Conservation (phyloP, 306 rosid genomes). For the Lablab purpureus region DNA sequence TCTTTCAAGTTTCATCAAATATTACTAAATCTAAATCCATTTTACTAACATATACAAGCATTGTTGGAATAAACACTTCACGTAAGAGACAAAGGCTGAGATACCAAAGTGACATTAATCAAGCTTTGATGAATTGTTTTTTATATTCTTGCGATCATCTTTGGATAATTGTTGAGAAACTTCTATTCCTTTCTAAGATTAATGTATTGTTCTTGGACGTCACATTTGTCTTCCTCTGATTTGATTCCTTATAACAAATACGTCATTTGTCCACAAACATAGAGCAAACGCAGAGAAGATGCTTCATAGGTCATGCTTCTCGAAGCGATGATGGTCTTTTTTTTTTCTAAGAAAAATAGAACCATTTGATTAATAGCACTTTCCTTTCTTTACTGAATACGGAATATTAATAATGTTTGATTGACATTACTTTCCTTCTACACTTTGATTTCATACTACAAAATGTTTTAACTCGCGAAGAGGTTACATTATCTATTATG, state of each 20-base stretch:
- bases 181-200: slow-evolving; percentile 43
- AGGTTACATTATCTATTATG: neutral
- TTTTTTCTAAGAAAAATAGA: neutral
- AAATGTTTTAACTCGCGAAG: neutral
- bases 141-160: slow-evolving; percentile 9
- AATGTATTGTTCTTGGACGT: slow-evolving; percentile 31
- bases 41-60: neutral
- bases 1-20: neutral
- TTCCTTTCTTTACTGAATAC: neutral
- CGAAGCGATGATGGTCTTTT: neutral
- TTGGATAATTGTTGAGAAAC: slow-evolving; percentile 37
- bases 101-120: slow-evolving; percentile 42
- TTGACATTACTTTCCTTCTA: neutral
- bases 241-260: slow-evolving; percentile 47
- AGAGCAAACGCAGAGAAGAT: slow-evolving; percentile 38
- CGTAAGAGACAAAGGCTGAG: slow-evolving; percentile 34
- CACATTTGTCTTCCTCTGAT: slow-evolving; percentile 44
- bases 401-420: neutral
- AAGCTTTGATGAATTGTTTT: slow-evolving; percentile 1
- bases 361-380: neutral
- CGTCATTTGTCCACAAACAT: slow-evolving; percentile 49
- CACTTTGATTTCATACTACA: neutral
- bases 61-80: slow-evolving; percentile 16
- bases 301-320: slow-evolving; percentile 32
- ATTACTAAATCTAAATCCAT: slow-evolving; percentile 6